phyloP scores from a whole-genome alignment of 129 eudicot genomes.

The Flaveria linearis region DNA sequence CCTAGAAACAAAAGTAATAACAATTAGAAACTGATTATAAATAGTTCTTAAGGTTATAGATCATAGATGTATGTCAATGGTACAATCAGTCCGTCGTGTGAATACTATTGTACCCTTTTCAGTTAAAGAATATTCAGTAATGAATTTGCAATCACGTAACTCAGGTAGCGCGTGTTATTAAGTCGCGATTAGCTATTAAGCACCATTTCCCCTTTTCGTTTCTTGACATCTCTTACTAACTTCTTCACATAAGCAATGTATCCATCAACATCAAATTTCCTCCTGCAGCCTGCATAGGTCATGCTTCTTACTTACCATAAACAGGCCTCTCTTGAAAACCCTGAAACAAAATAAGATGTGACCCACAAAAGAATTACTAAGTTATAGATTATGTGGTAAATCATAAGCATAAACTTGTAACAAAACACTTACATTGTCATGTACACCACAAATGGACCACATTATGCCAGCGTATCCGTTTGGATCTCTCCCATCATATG shows the following conservation, averaged over 20 bases:
- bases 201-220: conserved; percentile 55
- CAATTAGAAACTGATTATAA: background rate
- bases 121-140: background rate
- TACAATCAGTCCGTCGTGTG: background rate
- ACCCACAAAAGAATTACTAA: background rate
- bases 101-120: conserved; percentile 1
- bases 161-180: conserved; percentile 31
- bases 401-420: background rate
- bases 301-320: conserved; percentile 89
- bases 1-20: background rate
- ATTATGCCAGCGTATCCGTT: conserved; percentile 95
- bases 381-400: conserved; percentile 8
- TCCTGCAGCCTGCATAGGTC: conserved; percentile 94
- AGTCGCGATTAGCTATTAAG: conserved; percentile 42
- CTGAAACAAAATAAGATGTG: conserved; percentile 36
- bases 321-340: conserved; percentile 89
- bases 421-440: conserved; percentile 65
- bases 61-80: background rate
- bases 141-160: background rate
- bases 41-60: background rate
- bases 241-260: conserved; percentile 75
- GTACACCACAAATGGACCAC: conserved; percentile 99
- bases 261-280: conserved; percentile 86
- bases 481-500: conserved; percentile 93
- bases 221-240: conserved; percentile 69